Conservation (phyloP, 768 basidiomycete species). For the Boletus vermiculosoides region DNA sequence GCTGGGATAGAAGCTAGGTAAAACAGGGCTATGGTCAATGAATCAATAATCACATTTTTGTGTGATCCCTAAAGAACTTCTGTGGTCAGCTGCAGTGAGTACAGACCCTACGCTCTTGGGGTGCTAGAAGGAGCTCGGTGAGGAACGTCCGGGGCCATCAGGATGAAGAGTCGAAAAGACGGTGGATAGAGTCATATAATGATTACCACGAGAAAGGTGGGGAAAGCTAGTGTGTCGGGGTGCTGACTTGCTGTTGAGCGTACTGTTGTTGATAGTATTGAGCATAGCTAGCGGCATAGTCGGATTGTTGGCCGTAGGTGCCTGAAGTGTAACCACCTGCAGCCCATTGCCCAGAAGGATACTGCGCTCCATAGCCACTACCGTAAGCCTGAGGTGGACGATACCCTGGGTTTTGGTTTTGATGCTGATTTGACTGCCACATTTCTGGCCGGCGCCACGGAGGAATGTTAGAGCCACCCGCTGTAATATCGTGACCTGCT, state of each 20-base stretch:
- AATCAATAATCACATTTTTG: constrained; percentile 30
- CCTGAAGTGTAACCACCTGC: constrained; percentile 33
- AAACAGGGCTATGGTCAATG: constrained; percentile 27
- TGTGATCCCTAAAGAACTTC: constrained; percentile 32
- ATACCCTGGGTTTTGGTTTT: constrained; percentile 55
- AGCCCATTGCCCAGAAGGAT: constrained; percentile 41
- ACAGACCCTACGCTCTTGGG: constrained; percentile 29
- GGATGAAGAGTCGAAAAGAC: constrained; percentile 17
- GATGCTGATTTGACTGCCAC: constrained; percentile 66
- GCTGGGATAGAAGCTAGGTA: constrained; percentile 22
- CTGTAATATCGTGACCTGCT: constrained; percentile 55
- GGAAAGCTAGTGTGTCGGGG: constrained; percentile 35
- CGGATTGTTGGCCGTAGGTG: constrained; percentile 48
- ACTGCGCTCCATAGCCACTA: constrained; percentile 44
- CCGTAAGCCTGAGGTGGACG: constrained; percentile 66
- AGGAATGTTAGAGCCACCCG: constrained; percentile 74
- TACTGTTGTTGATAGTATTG: constrained; percentile 90
- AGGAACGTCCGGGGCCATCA: constrained; percentile 16
- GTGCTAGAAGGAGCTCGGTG: constrained; percentile 21
- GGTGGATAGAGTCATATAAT: constrained; percentile 18
- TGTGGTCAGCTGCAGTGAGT: constrained; percentile 37
- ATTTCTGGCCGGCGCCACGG: constrained; percentile 91
- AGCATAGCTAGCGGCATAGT: constrained; percentile 76
- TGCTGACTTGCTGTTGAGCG: constrained; percentile 65
- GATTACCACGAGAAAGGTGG: constrained; percentile 26